Percentiles rank a stretch among this genome's conserved stretches.
Evolutionary conservation across 78 protist genomes (phyloP).

Genomic region (Dictyostelium intermedium): DNA sequence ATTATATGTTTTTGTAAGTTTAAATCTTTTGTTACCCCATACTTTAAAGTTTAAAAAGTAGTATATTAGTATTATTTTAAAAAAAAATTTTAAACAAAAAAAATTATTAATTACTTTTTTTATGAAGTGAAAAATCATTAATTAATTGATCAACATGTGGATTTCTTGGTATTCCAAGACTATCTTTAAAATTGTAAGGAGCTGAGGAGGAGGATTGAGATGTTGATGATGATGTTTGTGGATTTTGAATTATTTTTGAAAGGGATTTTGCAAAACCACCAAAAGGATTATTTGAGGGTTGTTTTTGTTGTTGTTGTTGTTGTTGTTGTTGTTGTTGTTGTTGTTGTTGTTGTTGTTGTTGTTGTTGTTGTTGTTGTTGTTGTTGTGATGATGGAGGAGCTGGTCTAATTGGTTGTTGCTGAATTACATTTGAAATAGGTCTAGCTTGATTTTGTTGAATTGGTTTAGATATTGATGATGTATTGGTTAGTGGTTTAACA

Average conservation of each 20-base stretch:
- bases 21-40: slow-evolving; percentile 12
- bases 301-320: not conserved
- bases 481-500: not conserved
- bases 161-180: not conserved
- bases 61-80: not conserved
- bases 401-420: not conserved
- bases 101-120: not conserved
- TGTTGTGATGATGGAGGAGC: not conserved
- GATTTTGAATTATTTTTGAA: not conserved
- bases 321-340: not conserved
- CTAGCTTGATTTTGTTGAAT: not conserved
- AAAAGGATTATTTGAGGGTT: not conserved
- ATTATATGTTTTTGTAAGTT: not conserved
- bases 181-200: not conserved
- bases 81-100: too few relatives aligned
- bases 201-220: not conserved
- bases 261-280: not conserved
- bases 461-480: not conserved
- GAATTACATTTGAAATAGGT: not conserved
- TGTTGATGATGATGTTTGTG: not conserved
- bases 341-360: not conserved
- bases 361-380: not conserved
- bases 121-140: not conserved
- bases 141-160: not conserved
- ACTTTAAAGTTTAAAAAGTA: not conserved